Conservation (phyloP, 441 rosid species). For the Erysimum pusillum region DNA sequence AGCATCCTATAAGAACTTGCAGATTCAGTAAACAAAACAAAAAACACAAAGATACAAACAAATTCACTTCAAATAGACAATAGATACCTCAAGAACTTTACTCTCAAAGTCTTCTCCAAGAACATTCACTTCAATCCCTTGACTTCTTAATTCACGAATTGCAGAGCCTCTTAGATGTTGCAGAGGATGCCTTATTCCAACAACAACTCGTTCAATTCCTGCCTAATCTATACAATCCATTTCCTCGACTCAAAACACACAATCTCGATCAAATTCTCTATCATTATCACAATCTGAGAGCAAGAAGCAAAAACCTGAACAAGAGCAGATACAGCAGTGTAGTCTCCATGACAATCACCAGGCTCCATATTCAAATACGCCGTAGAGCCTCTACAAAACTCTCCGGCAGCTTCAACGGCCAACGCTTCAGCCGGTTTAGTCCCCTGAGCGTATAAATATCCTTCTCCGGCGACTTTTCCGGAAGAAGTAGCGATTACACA, state of each 20-base stretch:
- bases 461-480: conserved; percentile 77
- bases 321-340: conserved; percentile 82
- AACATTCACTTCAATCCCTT: conserved; percentile 85
- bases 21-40: background rate
- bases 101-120: conserved; percentile 85
- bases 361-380: conserved; percentile 92
- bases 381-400: conserved; percentile 62
- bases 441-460: conserved; percentile 85
- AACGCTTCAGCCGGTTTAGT: conserved; percentile 76
- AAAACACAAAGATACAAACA: background rate
- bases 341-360: conserved; percentile 94
- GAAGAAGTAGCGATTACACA: conserved; percentile 67
- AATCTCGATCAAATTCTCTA: too few relatives aligned
- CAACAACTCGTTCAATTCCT: conserved; percentile 77
- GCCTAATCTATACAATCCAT: conserved; percentile 73
- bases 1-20: conserved; percentile 64
- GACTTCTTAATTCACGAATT: conserved; percentile 70
- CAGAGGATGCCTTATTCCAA: conserved; percentile 89
- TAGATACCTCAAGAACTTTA: conserved; percentile 74
- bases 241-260: too few relatives aligned
- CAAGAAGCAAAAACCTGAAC: conserved; percentile 64
- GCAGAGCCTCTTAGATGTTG: conserved; percentile 89
- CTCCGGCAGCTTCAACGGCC: conserved; percentile 79
- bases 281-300: background rate
- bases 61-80: background rate